Percentiles rank a stretch among this genome's conserved stretches.
These are phyloP conservation scores for Ambrosia hybrid DNA, from an alignment of 140 eudicot species.

Conservation along the genomic window DNA sequence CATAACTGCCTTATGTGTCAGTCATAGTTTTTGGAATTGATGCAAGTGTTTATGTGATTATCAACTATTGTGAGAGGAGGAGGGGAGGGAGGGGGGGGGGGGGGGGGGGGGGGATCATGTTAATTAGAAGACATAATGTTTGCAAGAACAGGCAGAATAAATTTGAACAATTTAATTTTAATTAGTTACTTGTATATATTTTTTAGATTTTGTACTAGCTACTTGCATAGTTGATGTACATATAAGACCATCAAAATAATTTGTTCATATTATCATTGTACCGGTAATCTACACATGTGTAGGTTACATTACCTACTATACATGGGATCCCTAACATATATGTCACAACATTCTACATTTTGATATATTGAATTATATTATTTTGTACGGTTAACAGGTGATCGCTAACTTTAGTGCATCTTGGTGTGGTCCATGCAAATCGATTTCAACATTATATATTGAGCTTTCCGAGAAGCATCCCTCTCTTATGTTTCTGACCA, in stretches of 20 bases:
- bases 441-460: constrained; percentile 54
- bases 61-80: no score
- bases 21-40: not conserved
- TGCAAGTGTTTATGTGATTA: no score
- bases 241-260: not conserved
- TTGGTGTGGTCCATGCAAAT: constrained; percentile 95
- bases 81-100: no score
- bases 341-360: not conserved
- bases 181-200: no score
- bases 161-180: not conserved
- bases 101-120: no score
- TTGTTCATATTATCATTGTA: no score
- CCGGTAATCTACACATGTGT: not conserved
- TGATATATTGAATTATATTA: not conserved
- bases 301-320: not conserved
- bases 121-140: not conserved
- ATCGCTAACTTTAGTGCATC: constrained; percentile 92
- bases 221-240: not conserved
- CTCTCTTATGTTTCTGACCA: constrained; percentile 53
- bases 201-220: not conserved
- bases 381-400: constrained; percentile 44
- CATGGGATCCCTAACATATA: not conserved
- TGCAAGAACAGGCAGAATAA: not conserved
- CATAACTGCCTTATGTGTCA: not conserved
- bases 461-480: constrained; percentile 70